Evolutionary conservation across 495 filamentous ascomycete species (phyloP), one percentile per base, ranked within the genome.

Genomic region (Annulohypoxylon maeteangense): DNA sequence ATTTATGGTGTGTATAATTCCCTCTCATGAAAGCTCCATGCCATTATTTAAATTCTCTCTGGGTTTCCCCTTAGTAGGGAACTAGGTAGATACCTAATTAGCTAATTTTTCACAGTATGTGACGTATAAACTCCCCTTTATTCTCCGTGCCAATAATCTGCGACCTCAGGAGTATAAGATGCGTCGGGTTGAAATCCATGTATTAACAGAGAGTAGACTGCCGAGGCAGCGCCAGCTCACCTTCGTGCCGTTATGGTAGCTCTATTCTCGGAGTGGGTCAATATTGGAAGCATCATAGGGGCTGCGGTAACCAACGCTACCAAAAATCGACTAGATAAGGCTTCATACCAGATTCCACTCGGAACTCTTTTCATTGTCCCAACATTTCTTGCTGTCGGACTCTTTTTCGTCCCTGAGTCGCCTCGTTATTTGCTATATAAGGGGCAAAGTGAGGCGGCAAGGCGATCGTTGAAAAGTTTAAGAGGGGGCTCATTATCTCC

Each of bases 401-500:
- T 89, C 8, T 40, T 87, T 47, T 84, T 88, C 72, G 78, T 89
- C 4, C 87, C 87, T 1, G 87, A 89, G 45, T 84, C 83, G 0
- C 87, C 87, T 18, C 82, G 87, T 14, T 88, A 78, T 54, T 75
- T 81, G 23, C 60, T 83, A 10, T 78, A 77, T 23, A 74, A 70
- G 22, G 80, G 80, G 1, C 59, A 74, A 56, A 75, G 65, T 0
- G 79, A 80, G 8, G 70, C 62, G 5, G 81, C 81, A 7, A 54
- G 76, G 44, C 8, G 71, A 0, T 75, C 81, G 0, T 72, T 83
- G 1, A 60, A 69, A 34, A 36, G 25, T n/a, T n/a, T 81, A 23
- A 70, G 80, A 40, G 74, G 73, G 0, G 74, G 72, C 25, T 72
- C 74, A 4, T 25, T 77, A 14, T 71, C 79, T 1, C 64, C 74